Conservation (phyloP, 805 yeast genomes). For the Schizosaccharomyces osmophilus region DNA sequence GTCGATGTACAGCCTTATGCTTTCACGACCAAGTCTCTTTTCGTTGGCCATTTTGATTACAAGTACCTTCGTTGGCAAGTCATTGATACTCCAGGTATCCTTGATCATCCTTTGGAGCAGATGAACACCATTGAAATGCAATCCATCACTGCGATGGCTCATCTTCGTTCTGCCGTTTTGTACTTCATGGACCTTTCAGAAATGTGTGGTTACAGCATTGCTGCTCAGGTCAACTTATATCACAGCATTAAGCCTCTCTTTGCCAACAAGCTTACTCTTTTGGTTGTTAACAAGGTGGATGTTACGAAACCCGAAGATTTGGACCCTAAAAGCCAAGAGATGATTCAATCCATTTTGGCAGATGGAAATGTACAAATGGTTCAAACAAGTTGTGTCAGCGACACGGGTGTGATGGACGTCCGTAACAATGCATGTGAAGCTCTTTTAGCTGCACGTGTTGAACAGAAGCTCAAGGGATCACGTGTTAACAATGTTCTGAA, state of each 20-base stretch:
- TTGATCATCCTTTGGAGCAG: constrained; percentile 96
- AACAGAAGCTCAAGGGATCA: constrained; percentile 79
- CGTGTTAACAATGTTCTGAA: constrained; percentile 72
- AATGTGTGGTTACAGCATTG: constrained; percentile 95
- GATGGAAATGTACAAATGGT: constrained; percentile 63
- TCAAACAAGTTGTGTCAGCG: constrained; percentile 81
- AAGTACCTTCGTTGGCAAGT: constrained; percentile 95
- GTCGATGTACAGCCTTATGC: constrained; percentile 99
- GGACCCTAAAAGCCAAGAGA: constrained; percentile 44
- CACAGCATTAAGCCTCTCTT: constrained; percentile 91
- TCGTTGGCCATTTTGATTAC: constrained; percentile 96
- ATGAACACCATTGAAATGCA: constrained; percentile 99
- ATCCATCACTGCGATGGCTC: constrained; percentile 95
- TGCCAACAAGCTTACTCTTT: constrained; percentile 87
- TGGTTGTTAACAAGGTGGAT: constrained; percentile 88
- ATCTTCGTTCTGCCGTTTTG: constrained; percentile 81
- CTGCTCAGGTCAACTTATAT: constrained; percentile 90
- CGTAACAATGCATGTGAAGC: constrained; percentile 95
- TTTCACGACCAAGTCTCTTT: constrained; percentile 88
- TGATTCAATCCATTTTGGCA: constrained; percentile 34
- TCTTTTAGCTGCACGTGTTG: constrained; percentile 80
- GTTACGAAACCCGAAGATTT: constrained; percentile 68
- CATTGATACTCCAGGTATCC: constrained; percentile 95
- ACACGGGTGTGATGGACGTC: constrained; percentile 84
- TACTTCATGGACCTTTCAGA: constrained; percentile 97